These are phyloP conservation scores for Tetradesmus obliquus DNA, from an alignment of 139 green algal species.

Conservation along the genomic window DNA sequence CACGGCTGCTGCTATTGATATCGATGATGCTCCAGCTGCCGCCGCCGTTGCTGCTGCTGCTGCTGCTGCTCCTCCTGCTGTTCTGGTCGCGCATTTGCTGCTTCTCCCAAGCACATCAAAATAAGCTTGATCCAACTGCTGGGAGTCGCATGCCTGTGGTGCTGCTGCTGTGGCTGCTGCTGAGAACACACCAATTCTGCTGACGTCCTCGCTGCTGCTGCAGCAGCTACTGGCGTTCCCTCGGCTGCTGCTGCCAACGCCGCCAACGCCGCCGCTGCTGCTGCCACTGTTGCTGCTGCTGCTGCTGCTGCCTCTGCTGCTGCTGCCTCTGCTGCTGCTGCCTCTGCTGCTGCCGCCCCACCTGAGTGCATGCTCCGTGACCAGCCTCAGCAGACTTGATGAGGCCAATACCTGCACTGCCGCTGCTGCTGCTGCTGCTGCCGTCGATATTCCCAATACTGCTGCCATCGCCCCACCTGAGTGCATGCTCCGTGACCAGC, in stretches of 20 bases:
- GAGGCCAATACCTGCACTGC: too few relatives aligned
- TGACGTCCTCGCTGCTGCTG: not conserved
- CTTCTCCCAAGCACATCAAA: too few relatives aligned
- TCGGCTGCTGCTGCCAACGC: not conserved
- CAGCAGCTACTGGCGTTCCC: too few relatives aligned
- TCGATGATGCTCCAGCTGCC: too few relatives aligned
- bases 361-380: slow-evolving; percentile 89
- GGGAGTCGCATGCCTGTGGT: not conserved
- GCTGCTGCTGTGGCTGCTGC: not conserved
- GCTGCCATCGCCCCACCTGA: slow-evolving; percentile 54
- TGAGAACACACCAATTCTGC: not conserved
- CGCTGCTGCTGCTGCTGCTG: not conserved
- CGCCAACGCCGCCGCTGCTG: not conserved
- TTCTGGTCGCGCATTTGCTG: too few relatives aligned
- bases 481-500: slow-evolving; percentile 89
- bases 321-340: not conserved
- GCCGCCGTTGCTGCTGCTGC: too few relatives aligned
- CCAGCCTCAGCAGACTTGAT: slow-evolving; percentile 84
- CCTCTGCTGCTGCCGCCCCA: not conserved
- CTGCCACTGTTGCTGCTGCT: too few relatives aligned
- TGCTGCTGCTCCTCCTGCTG: too few relatives aligned
- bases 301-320: not conserved
- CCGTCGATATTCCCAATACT: too few relatives aligned
- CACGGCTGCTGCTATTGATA: not conserved
- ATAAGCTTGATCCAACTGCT: too few relatives aligned